Percentiles rank a stretch among this genome's conserved stretches.
phyloP scores from a whole-genome alignment of 2,329 filamentous ascomycete species.

The Pseudogymnoascus sp. region DNA sequence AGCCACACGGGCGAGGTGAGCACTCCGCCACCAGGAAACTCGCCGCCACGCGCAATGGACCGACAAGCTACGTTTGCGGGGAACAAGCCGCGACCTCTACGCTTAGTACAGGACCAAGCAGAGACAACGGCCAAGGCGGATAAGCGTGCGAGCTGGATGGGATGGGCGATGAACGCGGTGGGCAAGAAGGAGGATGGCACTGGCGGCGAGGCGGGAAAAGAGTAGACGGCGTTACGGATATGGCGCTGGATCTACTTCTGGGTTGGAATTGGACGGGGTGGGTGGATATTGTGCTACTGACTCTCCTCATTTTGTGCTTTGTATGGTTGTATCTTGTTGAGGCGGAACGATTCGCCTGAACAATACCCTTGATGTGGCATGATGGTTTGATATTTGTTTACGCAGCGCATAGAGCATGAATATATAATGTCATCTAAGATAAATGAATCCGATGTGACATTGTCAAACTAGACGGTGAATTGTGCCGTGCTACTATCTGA shows the following conservation, averaged over 20 bases:
- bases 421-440: constrained; percentile 5
- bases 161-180: constrained; percentile 39
- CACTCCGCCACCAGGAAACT: constrained; percentile 40
- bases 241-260: constrained; percentile 4
- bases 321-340: constrained; percentile 7
- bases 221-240: constrained; percentile 9
- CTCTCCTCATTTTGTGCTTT: constrained; percentile 7
- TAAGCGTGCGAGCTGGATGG: constrained; percentile 59
- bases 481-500: not conserved
- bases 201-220: constrained; percentile 7
- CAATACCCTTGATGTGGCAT: constrained; percentile 6
- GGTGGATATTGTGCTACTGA: constrained; percentile 8
- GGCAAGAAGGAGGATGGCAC: constrained; percentile 22
- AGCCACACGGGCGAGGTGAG: constrained; percentile 58
- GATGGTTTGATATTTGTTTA: constrained; percentile 6
- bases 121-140: constrained; percentile 40
- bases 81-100: constrained; percentile 74
- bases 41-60: constrained; percentile 43
- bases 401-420: not conserved
- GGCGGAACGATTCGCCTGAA: not conserved
- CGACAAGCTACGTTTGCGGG: constrained; percentile 53
- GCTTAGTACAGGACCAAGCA: constrained; percentile 74
- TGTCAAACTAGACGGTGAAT: not conserved
- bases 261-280: not conserved
- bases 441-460: not conserved